A percentile compares a stretch with the other conserved stretches of the same genome.
Evolutionary conservation across 2,329 filamentous ascomycete species (phyloP).

Genomic region (Alternaria burnsii): DNA sequence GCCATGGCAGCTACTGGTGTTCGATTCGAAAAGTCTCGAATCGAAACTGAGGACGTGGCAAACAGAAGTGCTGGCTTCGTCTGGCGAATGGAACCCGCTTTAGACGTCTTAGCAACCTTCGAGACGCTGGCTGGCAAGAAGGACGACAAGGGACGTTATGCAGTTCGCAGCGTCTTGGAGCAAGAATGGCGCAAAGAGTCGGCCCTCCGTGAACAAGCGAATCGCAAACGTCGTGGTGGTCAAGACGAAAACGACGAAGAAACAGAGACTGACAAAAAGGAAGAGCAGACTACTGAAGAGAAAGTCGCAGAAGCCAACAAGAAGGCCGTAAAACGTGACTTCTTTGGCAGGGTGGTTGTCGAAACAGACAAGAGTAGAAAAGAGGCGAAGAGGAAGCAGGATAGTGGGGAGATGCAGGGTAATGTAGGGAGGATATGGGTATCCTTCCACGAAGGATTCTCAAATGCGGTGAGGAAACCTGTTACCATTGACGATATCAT

Average conservation of each 20-base stretch:
- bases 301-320: constrained; percentile 36
- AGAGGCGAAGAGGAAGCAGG: constrained; percentile 54
- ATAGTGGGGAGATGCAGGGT: constrained; percentile 43
- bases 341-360: constrained; percentile 79
- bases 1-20: constrained; percentile 86
- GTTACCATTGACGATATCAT: constrained; percentile 83
- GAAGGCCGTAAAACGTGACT: constrained; percentile 73
- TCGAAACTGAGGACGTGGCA: constrained; percentile 71
- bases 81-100: constrained; percentile 90
- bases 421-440: constrained; percentile 78
- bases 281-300: constrained; percentile 28
- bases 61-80: constrained; percentile 70
- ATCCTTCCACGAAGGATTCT: constrained; percentile 87
- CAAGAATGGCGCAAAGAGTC: constrained; percentile 84
- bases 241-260: constrained; percentile 32
- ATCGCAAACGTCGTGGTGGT: constrained; percentile 64
- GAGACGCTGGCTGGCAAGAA: constrained; percentile 69
- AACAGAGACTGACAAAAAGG: constrained; percentile 20
- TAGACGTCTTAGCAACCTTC: constrained; percentile 82
- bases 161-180: constrained; percentile 90
- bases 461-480: constrained; percentile 90
- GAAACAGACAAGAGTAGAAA: constrained; percentile 54
- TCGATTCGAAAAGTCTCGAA: constrained; percentile 78
- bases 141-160: constrained; percentile 82
- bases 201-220: constrained; percentile 69